Evolutionary conservation across 768 basidiomycete genomes (phyloP).

Genomic region (Auriscalpium orientale): DNA sequence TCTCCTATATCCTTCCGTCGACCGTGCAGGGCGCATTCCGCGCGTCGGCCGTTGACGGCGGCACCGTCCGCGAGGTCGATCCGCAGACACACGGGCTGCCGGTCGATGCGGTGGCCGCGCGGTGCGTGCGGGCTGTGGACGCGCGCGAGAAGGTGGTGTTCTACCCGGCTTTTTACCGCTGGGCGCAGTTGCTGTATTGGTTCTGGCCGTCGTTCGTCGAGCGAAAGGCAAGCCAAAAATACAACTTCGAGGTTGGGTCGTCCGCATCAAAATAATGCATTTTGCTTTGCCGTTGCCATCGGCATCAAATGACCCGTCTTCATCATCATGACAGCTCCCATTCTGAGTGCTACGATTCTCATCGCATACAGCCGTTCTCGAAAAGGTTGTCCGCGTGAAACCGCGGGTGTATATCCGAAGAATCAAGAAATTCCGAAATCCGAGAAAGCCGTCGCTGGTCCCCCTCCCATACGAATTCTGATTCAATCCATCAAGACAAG

Average conservation of each 20-base stretch:
- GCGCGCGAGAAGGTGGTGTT: conserved; percentile 47
- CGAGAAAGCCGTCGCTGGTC: too few relatives aligned
- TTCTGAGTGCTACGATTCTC: too few relatives aligned
- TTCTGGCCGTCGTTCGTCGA: conserved; percentile 52
- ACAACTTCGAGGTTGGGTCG: conserved; percentile 43
- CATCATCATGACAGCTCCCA: too few relatives aligned
- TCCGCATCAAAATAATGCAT: too few relatives aligned
- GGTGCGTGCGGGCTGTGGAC: conserved; percentile 58
- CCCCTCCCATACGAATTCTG: too few relatives aligned
- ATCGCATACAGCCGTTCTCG: too few relatives aligned
- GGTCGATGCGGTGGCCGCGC: conserved; percentile 47
- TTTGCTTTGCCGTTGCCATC: too few relatives aligned
- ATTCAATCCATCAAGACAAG: too few relatives aligned
- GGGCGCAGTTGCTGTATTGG: conserved; percentile 58
- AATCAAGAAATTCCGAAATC: too few relatives aligned
- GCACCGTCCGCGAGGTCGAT: conserved; percentile 34
- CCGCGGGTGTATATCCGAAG: too few relatives aligned
- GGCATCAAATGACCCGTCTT: too few relatives aligned
- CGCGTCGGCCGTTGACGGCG: conserved; percentile 67
- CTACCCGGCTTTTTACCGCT: conserved; percentile 41
- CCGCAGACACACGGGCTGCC: conserved; percentile 54
- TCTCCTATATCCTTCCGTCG: conserved; percentile 54
- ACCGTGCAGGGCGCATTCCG: conserved; percentile 77
- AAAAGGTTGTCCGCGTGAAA: too few relatives aligned
- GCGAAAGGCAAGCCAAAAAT: conserved; percentile 52